These are phyloP conservation scores for Colletotrichum coccodes DNA, from an alignment of 2,329 filamentous ascomycete species.

Conservation along the genomic window DNA sequence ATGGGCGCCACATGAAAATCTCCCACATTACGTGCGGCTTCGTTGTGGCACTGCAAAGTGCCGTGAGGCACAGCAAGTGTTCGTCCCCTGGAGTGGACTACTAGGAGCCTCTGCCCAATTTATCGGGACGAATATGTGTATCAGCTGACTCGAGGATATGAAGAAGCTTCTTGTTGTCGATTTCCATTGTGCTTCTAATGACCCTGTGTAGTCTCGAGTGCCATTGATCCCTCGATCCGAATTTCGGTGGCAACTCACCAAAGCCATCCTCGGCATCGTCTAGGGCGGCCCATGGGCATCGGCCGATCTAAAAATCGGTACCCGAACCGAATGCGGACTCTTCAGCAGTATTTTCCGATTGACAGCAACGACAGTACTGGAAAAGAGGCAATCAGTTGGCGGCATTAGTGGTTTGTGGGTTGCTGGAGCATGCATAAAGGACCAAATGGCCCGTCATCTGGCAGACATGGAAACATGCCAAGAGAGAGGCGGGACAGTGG, in stretches of 20 bases:
- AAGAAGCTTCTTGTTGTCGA: too few relatives aligned
- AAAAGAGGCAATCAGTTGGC: neutral
- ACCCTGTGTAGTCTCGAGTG: neutral
- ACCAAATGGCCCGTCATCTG: neutral
- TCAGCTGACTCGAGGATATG: neutral
- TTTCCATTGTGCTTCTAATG: neutral
- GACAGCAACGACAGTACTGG: neutral
- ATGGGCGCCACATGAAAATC: neutral
- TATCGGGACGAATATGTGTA: neutral
- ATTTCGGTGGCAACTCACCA: neutral
- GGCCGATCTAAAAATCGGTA: neutral
- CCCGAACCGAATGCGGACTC: neutral
- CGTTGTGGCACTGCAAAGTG: neutral
- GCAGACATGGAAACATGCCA: neutral
- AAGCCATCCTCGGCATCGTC: neutral
- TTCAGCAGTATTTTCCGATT: neutral
- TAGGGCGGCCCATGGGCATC: neutral
- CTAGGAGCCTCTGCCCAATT: too few relatives aligned
- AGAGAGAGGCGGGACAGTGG: neutral
- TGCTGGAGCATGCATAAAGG: neutral
- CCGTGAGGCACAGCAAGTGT: neutral
- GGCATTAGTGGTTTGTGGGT: neutral
- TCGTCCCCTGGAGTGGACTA: neutral
- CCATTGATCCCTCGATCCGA: neutral
- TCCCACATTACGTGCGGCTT: constrained; percentile 13